Evolutionary conservation across 805 yeast genomes (phyloP), one percentile per base, ranked within the genome.

Genomic region (Zygoascus tannicola): DNA sequence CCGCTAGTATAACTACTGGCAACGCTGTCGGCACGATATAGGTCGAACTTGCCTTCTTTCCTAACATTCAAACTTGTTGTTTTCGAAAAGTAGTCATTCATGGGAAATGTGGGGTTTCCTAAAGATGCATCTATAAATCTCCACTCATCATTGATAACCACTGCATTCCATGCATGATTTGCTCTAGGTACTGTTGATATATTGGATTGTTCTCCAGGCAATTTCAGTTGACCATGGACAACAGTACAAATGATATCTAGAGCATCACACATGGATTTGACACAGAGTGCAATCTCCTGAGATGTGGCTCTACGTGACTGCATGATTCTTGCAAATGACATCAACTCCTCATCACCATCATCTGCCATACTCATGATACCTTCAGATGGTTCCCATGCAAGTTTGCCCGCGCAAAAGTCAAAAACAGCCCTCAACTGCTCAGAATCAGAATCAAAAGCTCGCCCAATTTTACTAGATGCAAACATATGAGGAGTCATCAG

Each of bases 91-190:
- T 69, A 63, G 53, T 70, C 66, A 41, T 72, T 68, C 2, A 71
- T 56, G 1, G 80, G 76, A 50, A 78, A 73, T 1, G 81, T 61
- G 3, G 69, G 60, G 53, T 79, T 80, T 1, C 85, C 87, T 23
- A 81, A 55, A 4, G 78, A 68, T 4, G 76, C 80, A 59, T 90
- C 98, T 48, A 90, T 62, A 48, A 92, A 71, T 47, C 90, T 69
- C 76, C 88, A 87, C 57, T 83, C 82, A 33, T 80, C 79, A 47
- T 85, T 81, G 14, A 87, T 63, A 30, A 81, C 60, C 1, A 87
- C 78, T 1, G 94, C 78, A 44, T 86, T 71, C 98, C 98, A 92
- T 44, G 84, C 77, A 62, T 92, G 98, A 55, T 87, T 85, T 32
- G 79, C 59, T n/a, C 66, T 64, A 50, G 70, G 73, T 1, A 55